Evolutionary conservation across 2,329 filamentous ascomycete genomes (phyloP), one percentile per base, ranked within the genome.

Genomic region (Xenoacremonium recifei): DNA sequence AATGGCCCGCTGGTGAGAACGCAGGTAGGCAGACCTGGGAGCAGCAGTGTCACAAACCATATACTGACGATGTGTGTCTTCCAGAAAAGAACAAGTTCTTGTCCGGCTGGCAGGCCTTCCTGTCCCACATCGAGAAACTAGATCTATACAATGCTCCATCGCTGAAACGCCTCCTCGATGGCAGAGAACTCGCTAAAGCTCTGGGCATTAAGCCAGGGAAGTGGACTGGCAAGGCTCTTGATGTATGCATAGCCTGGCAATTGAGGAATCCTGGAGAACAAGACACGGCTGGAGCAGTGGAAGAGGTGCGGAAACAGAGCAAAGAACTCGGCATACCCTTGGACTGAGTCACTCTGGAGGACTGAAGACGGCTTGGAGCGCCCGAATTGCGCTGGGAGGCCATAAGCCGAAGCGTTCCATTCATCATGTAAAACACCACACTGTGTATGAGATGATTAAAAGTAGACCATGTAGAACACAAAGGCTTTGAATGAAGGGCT

Each of bases 221-320:
- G n/a, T 97, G 92, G 92, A 86, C 95, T 76, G 81, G 81, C 40
- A 75, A 76, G 34, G 90, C 90, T 4, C 69, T 96, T 35, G 85
- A 95, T 21, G 72, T 90, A 4, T 87, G 89, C 47, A 79, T 95
- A 65, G 82, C 83, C 47, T 97, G 91, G 90, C 93, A 97, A 65
- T 76, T 97, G 39, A 78, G 88, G 27, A 82, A 97, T 59, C 89
- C 90, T 0, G 73, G 73, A 4, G 72, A 70, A 43, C 79, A 75
- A 4, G 84, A 91, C 47, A 65, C 72, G 6, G 56, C 68, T 6
- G 77, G 71, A 3, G 83, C 77, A 2, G 67, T 89, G 39, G 75
- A 82, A 35, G 79, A 84, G 56, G 75, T 89, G 18, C 63, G 66
- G 35, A 62, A 57, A 40, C 71, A 67, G 48, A 73, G 67, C 45